Evolutionary conservation across 78 protist species (phyloP).

Genomic region (Polysphondylium violaceum): DNA sequence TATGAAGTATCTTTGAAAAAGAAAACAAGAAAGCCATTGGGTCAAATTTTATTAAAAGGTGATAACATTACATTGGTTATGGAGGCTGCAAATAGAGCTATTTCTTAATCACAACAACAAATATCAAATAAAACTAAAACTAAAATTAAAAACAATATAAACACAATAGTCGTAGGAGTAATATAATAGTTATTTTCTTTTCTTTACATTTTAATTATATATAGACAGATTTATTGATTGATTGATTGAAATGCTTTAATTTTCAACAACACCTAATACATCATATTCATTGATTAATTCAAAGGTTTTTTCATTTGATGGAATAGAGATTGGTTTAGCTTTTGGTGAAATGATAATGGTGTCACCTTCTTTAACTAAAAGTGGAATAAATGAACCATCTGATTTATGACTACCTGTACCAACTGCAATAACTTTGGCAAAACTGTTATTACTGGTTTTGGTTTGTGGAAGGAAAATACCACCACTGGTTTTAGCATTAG

Average conservation of each 20-base stretch:
- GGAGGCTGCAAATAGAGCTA: conserved; percentile 53
- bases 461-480: conserved; percentile 48
- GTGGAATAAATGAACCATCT: conserved; percentile 63
- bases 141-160: neutral
- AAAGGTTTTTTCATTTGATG: conserved; percentile 51
- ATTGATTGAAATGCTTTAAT: neutral
- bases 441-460: neutral
- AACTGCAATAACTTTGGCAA: conserved; percentile 53
- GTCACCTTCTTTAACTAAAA: conserved; percentile 61
- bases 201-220: neutral
- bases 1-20: conserved; percentile 91
- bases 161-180: neutral
- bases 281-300: conserved; percentile 31
- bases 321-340: neutral
- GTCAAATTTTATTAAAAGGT: conserved; percentile 95
- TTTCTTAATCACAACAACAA: neutral
- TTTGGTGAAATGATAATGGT: conserved; percentile 25
- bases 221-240: neutral
- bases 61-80: conserved; percentile 93
- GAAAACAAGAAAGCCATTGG: conserved; percentile 88
- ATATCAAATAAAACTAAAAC: neutral
- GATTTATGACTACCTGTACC: conserved; percentile 52
- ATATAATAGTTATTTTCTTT: neutral
- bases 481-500: conserved; percentile 38
- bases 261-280: conserved; percentile 40